Conservation (phyloP, 768 basidiomycete genomes). For the Dentipellis fragilis region DNA sequence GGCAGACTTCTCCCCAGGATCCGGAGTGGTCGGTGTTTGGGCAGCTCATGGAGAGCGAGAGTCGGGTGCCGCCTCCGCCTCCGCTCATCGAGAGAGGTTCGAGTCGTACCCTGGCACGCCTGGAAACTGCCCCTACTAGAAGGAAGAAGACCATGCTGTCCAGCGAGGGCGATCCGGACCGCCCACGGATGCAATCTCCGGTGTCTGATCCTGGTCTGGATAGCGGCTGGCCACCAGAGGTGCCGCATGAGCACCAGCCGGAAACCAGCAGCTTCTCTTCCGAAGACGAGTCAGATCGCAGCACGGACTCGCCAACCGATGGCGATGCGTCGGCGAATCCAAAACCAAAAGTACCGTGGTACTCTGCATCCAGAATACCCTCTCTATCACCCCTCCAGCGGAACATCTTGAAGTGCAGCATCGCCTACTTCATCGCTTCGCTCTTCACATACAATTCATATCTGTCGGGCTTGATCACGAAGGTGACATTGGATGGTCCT, state of each 20-base stretch:
- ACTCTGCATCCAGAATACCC: conserved; percentile 20
- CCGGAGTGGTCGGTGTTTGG: conserved; percentile 12
- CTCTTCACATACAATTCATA: conserved; percentile 85
- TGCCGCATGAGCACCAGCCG: background rate
- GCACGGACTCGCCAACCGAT: background rate
- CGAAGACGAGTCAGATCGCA: background rate
- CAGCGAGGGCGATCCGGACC: background rate
- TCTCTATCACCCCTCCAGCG: conserved; percentile 41
- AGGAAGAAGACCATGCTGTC: background rate
- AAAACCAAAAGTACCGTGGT: conserved; percentile 3
- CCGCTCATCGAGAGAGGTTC: background rate
- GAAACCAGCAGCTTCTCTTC: background rate
- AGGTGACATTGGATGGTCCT: conserved; percentile 42
- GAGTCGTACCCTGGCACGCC: background rate
- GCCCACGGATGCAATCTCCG: conserved; percentile 1
- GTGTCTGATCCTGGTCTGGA: background rate
- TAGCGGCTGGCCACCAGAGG: background rate
- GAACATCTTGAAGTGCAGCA: conserved; percentile 82
- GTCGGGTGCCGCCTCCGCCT: background rate
- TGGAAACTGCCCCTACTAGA: background rate
- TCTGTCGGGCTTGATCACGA: conserved; percentile 60
- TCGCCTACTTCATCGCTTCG: conserved; percentile 84
- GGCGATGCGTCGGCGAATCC: background rate
- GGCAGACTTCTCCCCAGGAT: background rate
- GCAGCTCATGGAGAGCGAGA: conserved; percentile 9